Evolutionary conservation across 345 rosid genomes (phyloP), one percentile per base, ranked within the genome.

Genomic region (Punica granatum): DNA sequence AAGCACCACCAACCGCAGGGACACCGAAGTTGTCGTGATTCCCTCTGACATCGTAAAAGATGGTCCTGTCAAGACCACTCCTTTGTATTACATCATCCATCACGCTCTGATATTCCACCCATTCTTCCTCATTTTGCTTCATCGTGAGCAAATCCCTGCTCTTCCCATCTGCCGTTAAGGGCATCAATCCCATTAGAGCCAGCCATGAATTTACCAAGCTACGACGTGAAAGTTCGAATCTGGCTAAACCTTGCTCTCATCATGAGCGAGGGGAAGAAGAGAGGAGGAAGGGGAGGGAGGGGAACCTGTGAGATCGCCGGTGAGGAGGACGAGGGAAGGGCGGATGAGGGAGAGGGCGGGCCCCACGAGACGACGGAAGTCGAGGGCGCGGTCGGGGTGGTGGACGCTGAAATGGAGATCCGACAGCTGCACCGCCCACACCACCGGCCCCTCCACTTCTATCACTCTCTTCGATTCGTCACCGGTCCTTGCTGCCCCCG

Each of bases 371-470:
- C 68, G 74, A 63, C 54, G 80, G 77, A 94, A 94, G 67, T 89
- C 88, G 23, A 75, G 68, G 62, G 97, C 97, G 79, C 97, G 86
- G 21, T 86, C 83, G 34, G 97, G 97, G 23, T 88, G 84, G 79
- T 88, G 92, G 65, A 91, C 95, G 63, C 99, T 94, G 84, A 94
- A 93, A 77, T 94, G 99, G 71, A 90, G 99, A 84, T 94, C 99
- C 53, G 99, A 94, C 30, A 94, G 84, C 82, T 94, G 99, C 75
- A 94, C 99, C 43, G 80, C 85, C 99, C 96, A 90, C 33, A 88
- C 73, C 77, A 89, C 84, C 10, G 86, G 81, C 62, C 88, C 83
- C 73, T 76, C 67, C 26, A 83, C 86, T 63, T 85, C 77, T 18
- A 88, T 78, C 63, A 90, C 88, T 64, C 80, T 79, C 64, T 56